A percentile compares a stretch with the other conserved stretches of the same genome.
Conservation (phyloP, 2,329 filamentous ascomycete genomes). For the Claviceps fusiformis region DNA sequence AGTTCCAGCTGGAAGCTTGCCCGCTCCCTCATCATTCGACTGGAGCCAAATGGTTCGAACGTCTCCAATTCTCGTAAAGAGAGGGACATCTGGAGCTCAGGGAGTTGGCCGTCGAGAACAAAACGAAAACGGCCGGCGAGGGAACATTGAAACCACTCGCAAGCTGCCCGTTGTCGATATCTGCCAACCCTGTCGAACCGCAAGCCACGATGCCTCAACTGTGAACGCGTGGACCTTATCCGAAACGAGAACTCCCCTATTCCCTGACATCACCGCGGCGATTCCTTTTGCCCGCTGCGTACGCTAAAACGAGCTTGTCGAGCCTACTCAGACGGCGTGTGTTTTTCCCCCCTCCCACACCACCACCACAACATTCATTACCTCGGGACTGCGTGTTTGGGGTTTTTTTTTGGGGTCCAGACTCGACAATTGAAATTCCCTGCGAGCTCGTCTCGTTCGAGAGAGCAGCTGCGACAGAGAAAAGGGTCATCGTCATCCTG, state of each 20-base stretch:
- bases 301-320: slow-evolving; percentile 1
- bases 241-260: neutral
- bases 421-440: neutral
- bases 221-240: neutral
- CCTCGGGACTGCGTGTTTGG: neutral
- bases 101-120: neutral
- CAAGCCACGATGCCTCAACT: neutral
- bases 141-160: neutral
- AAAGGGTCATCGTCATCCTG: neutral
- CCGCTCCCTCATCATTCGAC: neutral
- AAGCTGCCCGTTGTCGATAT: neutral
- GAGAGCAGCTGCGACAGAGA: neutral
- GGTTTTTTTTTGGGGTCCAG: neutral
- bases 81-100: neutral
- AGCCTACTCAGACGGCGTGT: neutral
- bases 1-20: neutral
- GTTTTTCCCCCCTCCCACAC: neutral
- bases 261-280: slow-evolving; percentile 1
- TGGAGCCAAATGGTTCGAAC: neutral
- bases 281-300: slow-evolving; percentile 6
- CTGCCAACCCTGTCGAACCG: neutral
- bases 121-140: neutral
- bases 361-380: neutral
- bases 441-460: neutral
- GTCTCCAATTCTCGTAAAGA: neutral